A percentile compares a stretch with the other conserved stretches of the same genome.
phyloP scores from a whole-genome alignment of 768 basidiomycete genomes.

The Suillus paluster region DNA sequence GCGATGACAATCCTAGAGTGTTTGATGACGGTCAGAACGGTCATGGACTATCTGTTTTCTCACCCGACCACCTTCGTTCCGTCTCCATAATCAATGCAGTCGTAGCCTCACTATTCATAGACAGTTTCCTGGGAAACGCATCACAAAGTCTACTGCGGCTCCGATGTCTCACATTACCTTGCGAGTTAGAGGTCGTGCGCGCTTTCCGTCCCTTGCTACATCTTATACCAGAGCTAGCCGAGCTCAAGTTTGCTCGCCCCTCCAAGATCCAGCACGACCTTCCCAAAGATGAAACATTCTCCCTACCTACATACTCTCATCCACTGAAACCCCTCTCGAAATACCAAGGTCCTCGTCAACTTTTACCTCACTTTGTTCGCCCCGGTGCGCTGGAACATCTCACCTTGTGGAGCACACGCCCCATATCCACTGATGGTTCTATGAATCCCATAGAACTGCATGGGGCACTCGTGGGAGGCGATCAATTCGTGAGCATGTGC shows the following conservation, averaged over 20 bases:
- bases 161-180: constrained; percentile 10
- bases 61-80: constrained; percentile 9
- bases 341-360: constrained; percentile 13
- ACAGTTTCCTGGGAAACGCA: neutral
- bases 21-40: neutral
- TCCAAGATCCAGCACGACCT: neutral
- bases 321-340: constrained; percentile 1
- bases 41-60: constrained; percentile 6
- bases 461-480: constrained; percentile 1
- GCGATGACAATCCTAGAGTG: neutral
- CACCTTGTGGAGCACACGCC: constrained; percentile 1
- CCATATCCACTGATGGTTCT: neutral
- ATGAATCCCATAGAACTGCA: constrained; percentile 2
- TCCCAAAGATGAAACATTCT: neutral
- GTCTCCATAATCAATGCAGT: constrained; percentile 3
- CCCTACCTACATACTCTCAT: neutral
- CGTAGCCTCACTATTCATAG: neutral
- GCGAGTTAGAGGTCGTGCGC: constrained; percentile 2
- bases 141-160: neutral
- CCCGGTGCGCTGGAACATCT: constrained; percentile 6
- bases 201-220: constrained; percentile 4
- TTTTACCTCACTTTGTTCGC: constrained; percentile 9
- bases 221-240: constrained; percentile 6
- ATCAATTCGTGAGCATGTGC: neutral
- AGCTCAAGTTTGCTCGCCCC: constrained; percentile 7